Conservation (phyloP, 192 early-diverging fungal species). For the Entomortierella lignicola region DNA sequence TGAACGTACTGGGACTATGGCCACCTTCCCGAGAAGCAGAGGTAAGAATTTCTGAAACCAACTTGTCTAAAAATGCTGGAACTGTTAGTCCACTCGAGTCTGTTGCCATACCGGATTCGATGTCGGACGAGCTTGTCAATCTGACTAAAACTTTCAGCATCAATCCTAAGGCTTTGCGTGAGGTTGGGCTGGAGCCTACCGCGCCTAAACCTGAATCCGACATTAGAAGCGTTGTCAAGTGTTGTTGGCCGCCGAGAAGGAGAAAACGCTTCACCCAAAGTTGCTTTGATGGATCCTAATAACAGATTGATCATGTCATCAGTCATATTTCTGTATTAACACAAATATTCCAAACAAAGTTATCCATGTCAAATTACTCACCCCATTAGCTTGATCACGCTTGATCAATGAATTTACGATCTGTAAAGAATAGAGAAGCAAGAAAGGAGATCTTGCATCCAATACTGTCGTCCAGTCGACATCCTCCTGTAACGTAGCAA, state of each 20-base stretch:
- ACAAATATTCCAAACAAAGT: not conserved
- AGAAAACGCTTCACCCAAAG: conserved; percentile 53
- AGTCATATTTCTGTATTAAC: not conserved
- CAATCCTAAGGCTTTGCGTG: conserved; percentile 36
- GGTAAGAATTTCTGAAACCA: conserved; percentile 41
- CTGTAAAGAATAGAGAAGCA: conserved; percentile 58
- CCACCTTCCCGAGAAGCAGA: conserved; percentile 37
- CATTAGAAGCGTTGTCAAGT: conserved; percentile 46
- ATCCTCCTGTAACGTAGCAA: conserved; percentile 37
- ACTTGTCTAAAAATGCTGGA: conserved; percentile 28
- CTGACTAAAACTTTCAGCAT: conserved; percentile 50
- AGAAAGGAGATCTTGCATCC: conserved; percentile 56
- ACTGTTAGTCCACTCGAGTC: conserved; percentile 21
- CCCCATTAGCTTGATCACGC: conserved; percentile 31
- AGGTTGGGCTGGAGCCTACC: conserved; percentile 11
- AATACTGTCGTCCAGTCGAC: conserved; percentile 52
- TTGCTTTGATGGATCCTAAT: conserved; percentile 26
- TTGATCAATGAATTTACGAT: conserved; percentile 56
- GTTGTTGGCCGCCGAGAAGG: conserved; percentile 52
- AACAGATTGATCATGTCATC: not conserved
- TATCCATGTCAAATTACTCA: conserved; percentile 2
- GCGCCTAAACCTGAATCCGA: conserved; percentile 39
- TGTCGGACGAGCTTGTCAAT: conserved; percentile 15
- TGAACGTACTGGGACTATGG: conserved; percentile 15
- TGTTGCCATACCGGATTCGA: conserved; percentile 8